Percentiles rank a stretch among this genome's conserved stretches.
Conservation (phyloP, 495 filamentous ascomycete species). For the Evansstolkia leycettana region DNA sequence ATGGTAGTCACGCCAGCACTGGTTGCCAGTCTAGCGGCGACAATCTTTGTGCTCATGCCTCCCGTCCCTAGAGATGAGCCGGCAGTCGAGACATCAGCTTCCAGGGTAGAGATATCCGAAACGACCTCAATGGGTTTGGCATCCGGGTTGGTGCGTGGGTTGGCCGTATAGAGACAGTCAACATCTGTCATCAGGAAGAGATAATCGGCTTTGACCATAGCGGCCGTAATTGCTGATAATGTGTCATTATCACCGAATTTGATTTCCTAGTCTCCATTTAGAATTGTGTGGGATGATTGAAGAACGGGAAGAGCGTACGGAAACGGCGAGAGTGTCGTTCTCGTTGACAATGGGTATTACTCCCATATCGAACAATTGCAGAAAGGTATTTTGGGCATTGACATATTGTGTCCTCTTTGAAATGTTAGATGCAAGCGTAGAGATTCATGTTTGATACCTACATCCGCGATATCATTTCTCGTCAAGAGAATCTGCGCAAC, state of each 20-base stretch:
- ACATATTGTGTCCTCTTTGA: conserved; percentile 77
- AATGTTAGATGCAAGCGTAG: conserved; percentile 6
- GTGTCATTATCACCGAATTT: conserved; percentile 99
- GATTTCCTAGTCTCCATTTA: conserved; percentile 52
- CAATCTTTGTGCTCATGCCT: conserved; percentile 96
- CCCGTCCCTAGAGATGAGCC: conserved; percentile 89
- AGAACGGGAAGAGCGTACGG: conserved; percentile 30
- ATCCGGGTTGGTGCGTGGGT: conserved; percentile 72
- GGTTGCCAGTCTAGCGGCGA: conserved; percentile 84
- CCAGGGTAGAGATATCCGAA: conserved; percentile 73
- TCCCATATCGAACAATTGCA: conserved; percentile 83
- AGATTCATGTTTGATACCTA: conserved; percentile 24
- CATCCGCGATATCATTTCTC: conserved; percentile 94
- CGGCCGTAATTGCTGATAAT: conserved; percentile 88
- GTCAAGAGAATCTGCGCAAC: conserved; percentile 92
- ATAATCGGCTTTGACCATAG: conserved; percentile 94
- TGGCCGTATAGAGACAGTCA: conserved; percentile 92
- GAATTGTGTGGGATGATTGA: neutral
- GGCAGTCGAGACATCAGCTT: conserved; percentile 81
- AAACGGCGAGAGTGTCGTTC: conserved; percentile 92
- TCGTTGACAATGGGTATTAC: conserved; percentile 98
- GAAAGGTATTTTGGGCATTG: conserved; percentile 90
- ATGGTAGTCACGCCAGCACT: conserved; percentile 92
- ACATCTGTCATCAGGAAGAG: conserved; percentile 99
- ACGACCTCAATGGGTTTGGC: conserved; percentile 87